These are phyloP conservation scores for Thraustochytrium striatum DNA, from an alignment of 352 stramenopile genomes.

Conservation along the genomic window DNA sequence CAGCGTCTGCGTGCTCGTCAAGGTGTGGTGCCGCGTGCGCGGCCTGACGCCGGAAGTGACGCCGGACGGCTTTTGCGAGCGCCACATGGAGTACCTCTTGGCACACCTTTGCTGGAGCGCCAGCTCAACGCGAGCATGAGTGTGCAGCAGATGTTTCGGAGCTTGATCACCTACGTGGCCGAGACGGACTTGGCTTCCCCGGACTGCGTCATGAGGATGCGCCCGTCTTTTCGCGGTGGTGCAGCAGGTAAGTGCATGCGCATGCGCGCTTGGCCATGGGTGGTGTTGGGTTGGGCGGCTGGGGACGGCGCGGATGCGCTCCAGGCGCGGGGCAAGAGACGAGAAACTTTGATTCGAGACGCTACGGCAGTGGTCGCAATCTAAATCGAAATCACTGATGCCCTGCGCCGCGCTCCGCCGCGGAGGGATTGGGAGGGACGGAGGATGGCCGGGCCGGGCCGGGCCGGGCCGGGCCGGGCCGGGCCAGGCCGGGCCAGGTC, in stretches of 20 bases:
- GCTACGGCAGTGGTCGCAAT: background rate
- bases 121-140: slow-evolving; percentile 60
- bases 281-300: too few species aligned
- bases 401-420: background rate
- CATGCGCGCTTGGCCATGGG: too few species aligned
- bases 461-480: too few species aligned
- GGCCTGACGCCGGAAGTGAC: slow-evolving; percentile 63
- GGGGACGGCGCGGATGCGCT: background rate
- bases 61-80: slow-evolving; percentile 72
- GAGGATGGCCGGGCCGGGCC: too few species aligned
- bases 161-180: slow-evolving; percentile 8
- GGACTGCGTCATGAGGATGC: background rate
- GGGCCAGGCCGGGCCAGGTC: too few species aligned
- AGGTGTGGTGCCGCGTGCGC: slow-evolving; percentile 78
- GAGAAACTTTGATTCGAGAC: slow-evolving; percentile 31
- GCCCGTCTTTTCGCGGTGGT: background rate
- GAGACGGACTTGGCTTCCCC: background rate
- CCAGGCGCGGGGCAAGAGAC: background rate
- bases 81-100: slow-evolving; percentile 72
- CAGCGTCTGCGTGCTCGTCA: slow-evolving; percentile 70
- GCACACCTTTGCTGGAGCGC: slow-evolving; percentile 72
- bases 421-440: background rate
- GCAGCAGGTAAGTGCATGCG: too few species aligned
- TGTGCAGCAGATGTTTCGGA: slow-evolving; percentile 57
- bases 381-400: slow-evolving; percentile 49